Base-by-base conservation (phyloP, 2,329 filamentous ascomycete genomes). In the Calycina marina region DNA sequence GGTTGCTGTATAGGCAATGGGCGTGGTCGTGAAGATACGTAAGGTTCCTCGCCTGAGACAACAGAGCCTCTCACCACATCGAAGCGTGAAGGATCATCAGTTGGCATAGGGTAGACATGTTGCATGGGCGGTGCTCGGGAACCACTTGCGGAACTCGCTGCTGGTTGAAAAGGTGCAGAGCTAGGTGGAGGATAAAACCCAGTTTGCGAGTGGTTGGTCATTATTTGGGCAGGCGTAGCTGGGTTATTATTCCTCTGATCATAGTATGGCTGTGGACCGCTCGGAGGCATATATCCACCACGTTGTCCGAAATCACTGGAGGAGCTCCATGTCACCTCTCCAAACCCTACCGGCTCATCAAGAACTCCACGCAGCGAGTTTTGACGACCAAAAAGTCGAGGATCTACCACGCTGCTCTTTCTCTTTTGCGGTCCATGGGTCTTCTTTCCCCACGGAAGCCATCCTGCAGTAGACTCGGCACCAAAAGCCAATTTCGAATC, bases 1-100 rank as follows among this genome's bases (percentile, higher is more conserved):
- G 86, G 86, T 46, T 93, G 83, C 51, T 90, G 79, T n/a, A 94
- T 63, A 8, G 76, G 73, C 18, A 84, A 66, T 0, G 71, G 63
- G 4, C 61, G 70, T 4, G 75, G 69, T 25, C 69, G 63, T 11
- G 55, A 50, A 12, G 53, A 56, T 14, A 57, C 52, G 3, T 60
- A 50, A 5, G 59, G 48, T 26, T 60, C 56, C 34, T 29, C 54
- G n/a, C 35, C 54, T 36, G 61, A 61, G 10, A 61, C 51, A n/a
- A 61, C 49, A 22, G 71, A 69, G 14, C 57, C 60, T 18, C 63
- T 61, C 15, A 55, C 58, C 30, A 63, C 68, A 41, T 82, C 75
- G 43, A 77, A 77, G 15, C 58, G 62, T 13, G 57, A 61, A 5
- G 73, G 71, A 41, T 86, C 80, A 3, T 66, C 66, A 1, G 76